Conservation (phyloP, 139 green algal genomes). For the Asterochloris erici region DNA sequence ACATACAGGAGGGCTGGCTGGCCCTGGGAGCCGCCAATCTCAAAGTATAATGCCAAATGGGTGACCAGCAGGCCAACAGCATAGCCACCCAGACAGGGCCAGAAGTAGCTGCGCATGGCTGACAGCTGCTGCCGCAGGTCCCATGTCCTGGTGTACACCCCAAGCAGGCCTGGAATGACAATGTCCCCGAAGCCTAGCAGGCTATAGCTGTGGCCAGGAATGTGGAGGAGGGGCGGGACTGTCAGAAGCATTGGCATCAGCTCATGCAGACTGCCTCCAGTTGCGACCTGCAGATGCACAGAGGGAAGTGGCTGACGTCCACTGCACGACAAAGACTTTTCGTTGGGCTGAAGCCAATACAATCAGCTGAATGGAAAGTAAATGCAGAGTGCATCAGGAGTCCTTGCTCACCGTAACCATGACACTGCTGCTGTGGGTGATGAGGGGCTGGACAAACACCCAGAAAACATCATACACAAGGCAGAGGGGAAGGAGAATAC, state of each 20-base stretch:
- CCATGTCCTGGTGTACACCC: conserved; percentile 34
- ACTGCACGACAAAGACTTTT: too few species aligned
- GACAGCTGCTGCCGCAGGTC: conserved; percentile 8
- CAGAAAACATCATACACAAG: conserved; percentile 91
- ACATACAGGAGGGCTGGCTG: conserved; percentile 95
- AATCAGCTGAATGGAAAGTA: not conserved
- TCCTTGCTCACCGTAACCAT: conserved; percentile 73
- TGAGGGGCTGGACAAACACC: conserved; percentile 89
- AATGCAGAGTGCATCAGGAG: not conserved
- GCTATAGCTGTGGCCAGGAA: conserved; percentile 12
- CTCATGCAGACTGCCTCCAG: conserved; percentile 32
- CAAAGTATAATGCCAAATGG: conserved; percentile 69
- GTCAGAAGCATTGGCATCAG: conserved; percentile 84
- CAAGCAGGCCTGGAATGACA: conserved; percentile 78
- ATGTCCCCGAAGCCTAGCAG: conserved; percentile 67
- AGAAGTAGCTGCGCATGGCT: conserved; percentile 43
- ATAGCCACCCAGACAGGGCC: conserved; percentile 54
- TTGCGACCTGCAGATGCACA: conserved; percentile 37
- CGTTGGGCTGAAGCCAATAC: too few species aligned
- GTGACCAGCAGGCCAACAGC: conserved; percentile 75
- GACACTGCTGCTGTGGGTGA: conserved; percentile 75
- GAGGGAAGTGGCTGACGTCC: too few species aligned
- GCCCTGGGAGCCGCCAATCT: conserved; percentile 49
- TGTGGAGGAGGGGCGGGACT: conserved; percentile 54
- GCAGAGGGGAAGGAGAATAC: conserved; percentile 69